Evolutionary conservation across 2,329 filamentous ascomycete species (phyloP).

Genomic region (Colletotrichum caudatum): DNA sequence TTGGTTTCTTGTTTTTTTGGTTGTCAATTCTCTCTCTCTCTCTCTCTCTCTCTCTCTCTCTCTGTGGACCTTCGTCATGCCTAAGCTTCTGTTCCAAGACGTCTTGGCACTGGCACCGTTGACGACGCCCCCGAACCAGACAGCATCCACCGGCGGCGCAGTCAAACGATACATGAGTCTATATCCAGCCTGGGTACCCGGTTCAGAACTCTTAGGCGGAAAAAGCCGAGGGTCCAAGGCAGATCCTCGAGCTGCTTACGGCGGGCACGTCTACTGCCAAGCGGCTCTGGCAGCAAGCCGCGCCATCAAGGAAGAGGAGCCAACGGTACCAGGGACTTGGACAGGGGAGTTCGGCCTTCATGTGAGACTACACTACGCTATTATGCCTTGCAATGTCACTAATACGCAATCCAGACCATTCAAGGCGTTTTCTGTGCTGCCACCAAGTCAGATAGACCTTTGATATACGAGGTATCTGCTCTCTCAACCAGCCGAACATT

Average conservation of each 20-base stretch:
- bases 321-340: slow-evolving; percentile 24
- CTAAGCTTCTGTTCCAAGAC: slow-evolving; percentile 30
- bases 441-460: slow-evolving; percentile 62
- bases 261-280: slow-evolving; percentile 54
- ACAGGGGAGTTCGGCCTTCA: slow-evolving; percentile 51
- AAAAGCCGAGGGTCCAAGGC: slow-evolving; percentile 32
- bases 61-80: slow-evolving; percentile 21
- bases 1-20: background rate
- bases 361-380: slow-evolving; percentile 47
- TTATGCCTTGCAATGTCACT: background rate
- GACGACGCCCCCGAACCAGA: slow-evolving; percentile 1
- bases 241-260: slow-evolving; percentile 48
- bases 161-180: slow-evolving; percentile 39
- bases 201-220: slow-evolving; percentile 35
- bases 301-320: slow-evolving; percentile 48
- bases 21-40: background rate
- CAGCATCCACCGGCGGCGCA: background rate
- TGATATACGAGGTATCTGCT: slow-evolving; percentile 62
- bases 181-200: slow-evolving; percentile 39
- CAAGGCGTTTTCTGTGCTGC: slow-evolving; percentile 67
- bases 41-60: background rate
- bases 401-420: slow-evolving; percentile 57
- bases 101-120: slow-evolving; percentile 36
- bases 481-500: slow-evolving; percentile 62
- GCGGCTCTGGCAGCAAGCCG: slow-evolving; percentile 49